Evolutionary conservation across 345 rosid species (phyloP).

Genomic region (Syzygium jambos): DNA sequence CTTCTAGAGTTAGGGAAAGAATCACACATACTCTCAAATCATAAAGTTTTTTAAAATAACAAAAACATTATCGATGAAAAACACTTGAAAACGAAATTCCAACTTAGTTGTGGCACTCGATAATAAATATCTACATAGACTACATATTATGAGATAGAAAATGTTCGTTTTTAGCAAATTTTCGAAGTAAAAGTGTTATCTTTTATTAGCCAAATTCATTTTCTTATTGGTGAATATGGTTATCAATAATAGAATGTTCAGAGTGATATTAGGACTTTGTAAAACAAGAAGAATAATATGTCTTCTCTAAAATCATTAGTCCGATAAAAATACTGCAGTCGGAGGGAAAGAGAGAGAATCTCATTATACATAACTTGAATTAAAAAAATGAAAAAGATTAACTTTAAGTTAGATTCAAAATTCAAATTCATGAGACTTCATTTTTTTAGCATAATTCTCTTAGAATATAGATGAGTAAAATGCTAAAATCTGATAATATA

Average conservation of each 20-base stretch:
- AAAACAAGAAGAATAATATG: background rate
- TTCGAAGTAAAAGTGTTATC: background rate
- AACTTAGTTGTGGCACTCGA: background rate
- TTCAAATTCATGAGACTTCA: background rate
- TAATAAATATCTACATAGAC: background rate
- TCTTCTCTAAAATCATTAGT: background rate
- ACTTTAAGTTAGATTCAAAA: background rate
- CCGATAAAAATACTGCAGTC: background rate
- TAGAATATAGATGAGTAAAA: background rate
- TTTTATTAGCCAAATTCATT: background rate
- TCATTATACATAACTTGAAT: background rate
- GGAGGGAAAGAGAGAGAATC: background rate
- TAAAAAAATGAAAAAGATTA: background rate
- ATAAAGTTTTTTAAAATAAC: background rate
- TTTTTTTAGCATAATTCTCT: background rate
- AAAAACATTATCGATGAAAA: background rate
- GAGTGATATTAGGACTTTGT: background rate
- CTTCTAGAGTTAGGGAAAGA: background rate
- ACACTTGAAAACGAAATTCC: background rate
- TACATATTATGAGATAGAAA: background rate
- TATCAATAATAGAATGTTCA: background rate
- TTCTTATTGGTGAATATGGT: background rate
- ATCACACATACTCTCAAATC: background rate
- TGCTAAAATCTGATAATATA: background rate
- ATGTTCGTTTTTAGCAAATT: background rate